Percentiles rank a stretch among this genome's conserved stretches.
Conservation (phyloP, 306 rosid species). For the Myrica gale region DNA sequence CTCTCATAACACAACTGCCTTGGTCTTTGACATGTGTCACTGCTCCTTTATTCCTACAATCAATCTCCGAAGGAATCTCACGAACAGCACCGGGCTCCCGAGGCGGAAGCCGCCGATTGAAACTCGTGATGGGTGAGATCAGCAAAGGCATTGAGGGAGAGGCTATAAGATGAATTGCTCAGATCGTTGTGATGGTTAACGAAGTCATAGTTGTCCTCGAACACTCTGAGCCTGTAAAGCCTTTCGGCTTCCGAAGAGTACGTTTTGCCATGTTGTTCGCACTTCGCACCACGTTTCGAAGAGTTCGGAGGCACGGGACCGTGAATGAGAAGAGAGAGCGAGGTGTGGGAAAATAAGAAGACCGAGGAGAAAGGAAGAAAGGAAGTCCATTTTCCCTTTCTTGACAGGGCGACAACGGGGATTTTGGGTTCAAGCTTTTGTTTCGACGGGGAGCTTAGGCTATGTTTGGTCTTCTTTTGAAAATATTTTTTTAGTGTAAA, state of each 20-base stretch:
- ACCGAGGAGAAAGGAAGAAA: slow-evolving; percentile 12
- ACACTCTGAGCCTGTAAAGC: slow-evolving; percentile 54
- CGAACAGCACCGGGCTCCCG: slow-evolving; percentile 13
- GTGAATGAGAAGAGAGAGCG: slow-evolving; percentile 28
- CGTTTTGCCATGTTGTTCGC: slow-evolving; percentile 56
- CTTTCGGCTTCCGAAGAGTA: slow-evolving; percentile 59
- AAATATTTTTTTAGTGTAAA: no score
- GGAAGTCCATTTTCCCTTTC: slow-evolving; percentile 16
- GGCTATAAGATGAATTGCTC: slow-evolving; percentile 51
- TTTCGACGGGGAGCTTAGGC: not conserved
- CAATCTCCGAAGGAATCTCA: slow-evolving; percentile 63
- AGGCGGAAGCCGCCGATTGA: slow-evolving; percentile 19
- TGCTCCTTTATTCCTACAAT: slow-evolving; percentile 78
- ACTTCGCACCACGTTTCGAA: slow-evolving; percentile 74
- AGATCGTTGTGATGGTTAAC: slow-evolving; percentile 51
- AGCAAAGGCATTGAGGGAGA: slow-evolving; percentile 76
- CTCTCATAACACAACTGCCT: slow-evolving; percentile 70
- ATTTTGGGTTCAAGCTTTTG: not conserved
- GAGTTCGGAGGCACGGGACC: slow-evolving; percentile 38
- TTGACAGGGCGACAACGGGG: not conserved
- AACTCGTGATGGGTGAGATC: slow-evolving; percentile 78
- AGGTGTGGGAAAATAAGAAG: slow-evolving; percentile 19
- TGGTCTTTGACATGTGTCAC: slow-evolving; percentile 82
- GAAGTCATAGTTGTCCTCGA: slow-evolving; percentile 60
- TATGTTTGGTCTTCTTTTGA: no score